Evolutionary conservation across 2,329 filamentous ascomycete genomes (phyloP).

Genomic region (Corynespora cassiicola): DNA sequence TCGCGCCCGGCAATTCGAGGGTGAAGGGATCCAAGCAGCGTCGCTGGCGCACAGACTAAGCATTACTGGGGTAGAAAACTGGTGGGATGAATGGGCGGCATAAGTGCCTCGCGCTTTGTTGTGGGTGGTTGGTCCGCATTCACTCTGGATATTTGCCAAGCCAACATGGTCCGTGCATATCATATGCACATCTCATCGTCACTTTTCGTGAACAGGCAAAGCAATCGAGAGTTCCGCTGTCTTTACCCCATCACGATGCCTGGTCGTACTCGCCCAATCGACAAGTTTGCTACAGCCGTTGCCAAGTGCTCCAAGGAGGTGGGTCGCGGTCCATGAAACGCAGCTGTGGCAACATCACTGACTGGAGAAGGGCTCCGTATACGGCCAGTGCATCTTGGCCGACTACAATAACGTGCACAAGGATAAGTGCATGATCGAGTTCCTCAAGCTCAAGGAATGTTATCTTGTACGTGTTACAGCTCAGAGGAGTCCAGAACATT

Average conservation of each 20-base stretch:
- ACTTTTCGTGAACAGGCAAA: no score
- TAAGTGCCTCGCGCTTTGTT: slow-evolving; percentile 32
- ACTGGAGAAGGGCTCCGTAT: slow-evolving; percentile 71
- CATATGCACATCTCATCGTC: no score
- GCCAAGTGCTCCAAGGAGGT: slow-evolving; percentile 73
- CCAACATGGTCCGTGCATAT: slow-evolving; percentile 17
- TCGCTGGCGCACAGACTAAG: slow-evolving; percentile 19
- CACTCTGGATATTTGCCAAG: slow-evolving; percentile 24
- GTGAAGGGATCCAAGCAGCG: slow-evolving; percentile 7
- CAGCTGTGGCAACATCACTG: neutral
- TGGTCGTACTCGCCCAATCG: slow-evolving; percentile 65
- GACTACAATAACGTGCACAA: slow-evolving; percentile 92
- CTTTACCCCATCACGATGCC: slow-evolving; percentile 33
- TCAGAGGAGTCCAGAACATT: no score
- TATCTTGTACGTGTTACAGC: slow-evolving; percentile 68
- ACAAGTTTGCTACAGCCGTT: slow-evolving; percentile 71
- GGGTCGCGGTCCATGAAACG: slow-evolving; percentile 24
- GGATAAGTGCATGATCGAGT: slow-evolving; percentile 87
- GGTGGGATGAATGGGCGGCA: slow-evolving; percentile 18
- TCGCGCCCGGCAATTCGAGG: slow-evolving; percentile 6
- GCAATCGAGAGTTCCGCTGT: no score
- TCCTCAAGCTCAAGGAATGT: slow-evolving; percentile 84
- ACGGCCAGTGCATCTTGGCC: slow-evolving; percentile 88
- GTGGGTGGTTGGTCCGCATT: slow-evolving; percentile 27
- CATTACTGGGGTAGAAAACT: slow-evolving; percentile 31